Evolutionary conservation across 2,329 filamentous ascomycete genomes (phyloP).

Genomic region (Geosmithia morbida): DNA sequence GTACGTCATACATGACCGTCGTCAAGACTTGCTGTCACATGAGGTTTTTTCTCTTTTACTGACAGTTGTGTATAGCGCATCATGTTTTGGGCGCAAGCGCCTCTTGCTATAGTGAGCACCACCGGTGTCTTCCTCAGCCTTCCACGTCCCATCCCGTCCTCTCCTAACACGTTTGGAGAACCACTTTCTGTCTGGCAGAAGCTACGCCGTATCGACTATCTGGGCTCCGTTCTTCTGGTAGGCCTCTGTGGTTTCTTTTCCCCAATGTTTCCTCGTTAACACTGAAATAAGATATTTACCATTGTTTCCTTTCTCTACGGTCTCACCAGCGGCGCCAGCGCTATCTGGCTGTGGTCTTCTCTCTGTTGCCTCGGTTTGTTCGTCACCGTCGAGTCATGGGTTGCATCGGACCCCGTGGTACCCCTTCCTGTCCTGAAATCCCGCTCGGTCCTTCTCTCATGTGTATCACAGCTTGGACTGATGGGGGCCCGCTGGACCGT

Average conservation of each 20-base stretch:
- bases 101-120: slow-evolving; percentile 46
- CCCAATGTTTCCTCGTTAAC: too few species aligned
- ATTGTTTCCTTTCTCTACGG: slow-evolving; percentile 61
- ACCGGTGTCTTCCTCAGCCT: slow-evolving; percentile 50
- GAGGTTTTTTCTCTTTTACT: neutral
- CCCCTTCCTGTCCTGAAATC: slow-evolving; percentile 56
- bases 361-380: slow-evolving; percentile 35
- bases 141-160: slow-evolving; percentile 21
- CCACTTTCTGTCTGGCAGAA: slow-evolving; percentile 28
- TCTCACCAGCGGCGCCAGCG: slow-evolving; percentile 48
- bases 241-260: slow-evolving; percentile 7
- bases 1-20: slow-evolving; percentile 22
- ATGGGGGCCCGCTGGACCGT: slow-evolving; percentile 74
- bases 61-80: slow-evolving; percentile 34
- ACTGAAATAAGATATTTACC: slow-evolving; percentile 32
- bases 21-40: neutral
- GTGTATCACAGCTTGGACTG: slow-evolving; percentile 58
- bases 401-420: slow-evolving; percentile 58
- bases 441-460: slow-evolving; percentile 57
- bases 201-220: slow-evolving; percentile 57
- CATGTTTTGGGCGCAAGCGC: slow-evolving; percentile 60
- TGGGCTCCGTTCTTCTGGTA: slow-evolving; percentile 54
- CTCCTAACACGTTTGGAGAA: neutral
- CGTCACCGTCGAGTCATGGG: slow-evolving; percentile 45
- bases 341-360: slow-evolving; percentile 46